Evolutionary conservation across 345 rosid species (phyloP).

Genomic region (Eucalyptus sp.): DNA sequence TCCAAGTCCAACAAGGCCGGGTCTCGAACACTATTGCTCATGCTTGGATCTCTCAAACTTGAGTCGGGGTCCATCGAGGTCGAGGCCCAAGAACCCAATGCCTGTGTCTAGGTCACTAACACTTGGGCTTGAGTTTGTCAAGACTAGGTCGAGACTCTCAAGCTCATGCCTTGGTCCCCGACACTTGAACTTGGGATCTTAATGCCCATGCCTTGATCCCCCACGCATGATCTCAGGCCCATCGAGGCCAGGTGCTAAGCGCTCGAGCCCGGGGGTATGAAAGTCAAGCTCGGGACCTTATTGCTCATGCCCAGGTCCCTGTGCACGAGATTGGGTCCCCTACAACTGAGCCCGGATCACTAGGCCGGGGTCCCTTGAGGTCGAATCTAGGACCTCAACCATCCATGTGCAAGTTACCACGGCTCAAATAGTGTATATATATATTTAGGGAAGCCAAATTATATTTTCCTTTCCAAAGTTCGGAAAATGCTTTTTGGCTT

Average conservation of each 20-base stretch:
- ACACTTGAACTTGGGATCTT: background rate
- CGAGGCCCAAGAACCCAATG: background rate
- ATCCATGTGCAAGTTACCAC: background rate
- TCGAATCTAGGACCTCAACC: too few species aligned
- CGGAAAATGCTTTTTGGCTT: too few species aligned
- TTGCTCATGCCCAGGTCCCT: background rate
- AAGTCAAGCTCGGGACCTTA: rapidly evolving
- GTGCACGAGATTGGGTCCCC: background rate
- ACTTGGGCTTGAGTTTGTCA: background rate
- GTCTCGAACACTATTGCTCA: background rate
- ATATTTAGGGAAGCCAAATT: background rate
- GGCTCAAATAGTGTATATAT: too few species aligned
- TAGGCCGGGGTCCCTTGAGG: too few species aligned
- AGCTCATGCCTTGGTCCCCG: background rate
- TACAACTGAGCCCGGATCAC: background rate
- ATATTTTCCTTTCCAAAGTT: too few species aligned
- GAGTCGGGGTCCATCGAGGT: background rate
- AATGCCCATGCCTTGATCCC: background rate
- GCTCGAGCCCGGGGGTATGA: background rate
- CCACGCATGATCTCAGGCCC: background rate
- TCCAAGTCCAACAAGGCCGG: too few species aligned
- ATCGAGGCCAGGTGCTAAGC: background rate
- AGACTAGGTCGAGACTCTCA: background rate
- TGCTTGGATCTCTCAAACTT: background rate
- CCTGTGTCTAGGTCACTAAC: too few species aligned